Conservation (phyloP, 2,329 filamentous ascomycete species). For the Botrytis aclada region DNA sequence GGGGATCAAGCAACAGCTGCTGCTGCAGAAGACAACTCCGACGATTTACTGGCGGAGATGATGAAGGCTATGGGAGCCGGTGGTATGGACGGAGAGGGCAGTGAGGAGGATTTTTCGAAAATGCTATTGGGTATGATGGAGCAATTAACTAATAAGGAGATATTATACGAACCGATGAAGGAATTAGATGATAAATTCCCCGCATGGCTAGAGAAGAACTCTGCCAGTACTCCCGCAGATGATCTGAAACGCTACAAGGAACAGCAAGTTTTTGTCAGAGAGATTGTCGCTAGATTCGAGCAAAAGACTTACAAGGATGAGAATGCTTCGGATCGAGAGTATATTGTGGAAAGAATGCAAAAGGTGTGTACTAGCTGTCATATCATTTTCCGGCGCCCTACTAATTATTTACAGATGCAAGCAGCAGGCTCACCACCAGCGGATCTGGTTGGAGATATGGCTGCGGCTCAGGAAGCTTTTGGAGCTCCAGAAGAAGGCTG, state of each 20-base stretch:
- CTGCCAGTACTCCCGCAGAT: slow-evolving; percentile 59
- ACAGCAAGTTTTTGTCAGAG: slow-evolving; percentile 73
- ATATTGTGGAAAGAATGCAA: slow-evolving; percentile 96
- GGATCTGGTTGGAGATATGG: slow-evolving; percentile 88
- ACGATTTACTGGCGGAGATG: slow-evolving; percentile 89
- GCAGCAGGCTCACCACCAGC: slow-evolving; percentile 83
- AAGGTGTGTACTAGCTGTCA: slow-evolving; percentile 59
- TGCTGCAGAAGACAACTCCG: slow-evolving; percentile 63
- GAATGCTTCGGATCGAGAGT: slow-evolving; percentile 78
- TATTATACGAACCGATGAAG: slow-evolving; percentile 98
- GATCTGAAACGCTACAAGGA: slow-evolving; percentile 78
- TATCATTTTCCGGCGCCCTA: slow-evolving; percentile 5
- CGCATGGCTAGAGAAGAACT: slow-evolving; percentile 79
- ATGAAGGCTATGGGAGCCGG: slow-evolving; percentile 80
- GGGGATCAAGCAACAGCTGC: slow-evolving; percentile 79
- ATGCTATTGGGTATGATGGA: slow-evolving; percentile 99
- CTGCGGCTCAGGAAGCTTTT: slow-evolving; percentile 71
- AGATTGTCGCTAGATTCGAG: slow-evolving; percentile 90
- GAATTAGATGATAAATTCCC: slow-evolving; percentile 93
- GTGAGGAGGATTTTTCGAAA: slow-evolving; percentile 86
- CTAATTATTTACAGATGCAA: slow-evolving; percentile 74
- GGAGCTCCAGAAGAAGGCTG: slow-evolving; percentile 60
- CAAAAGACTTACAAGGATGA: slow-evolving; percentile 76
- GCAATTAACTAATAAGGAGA: slow-evolving; percentile 96
- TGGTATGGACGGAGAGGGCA: slow-evolving; percentile 53